Conservation (phyloP, 371 early-diverging fungal species). For the Mucor indicus region DNA sequence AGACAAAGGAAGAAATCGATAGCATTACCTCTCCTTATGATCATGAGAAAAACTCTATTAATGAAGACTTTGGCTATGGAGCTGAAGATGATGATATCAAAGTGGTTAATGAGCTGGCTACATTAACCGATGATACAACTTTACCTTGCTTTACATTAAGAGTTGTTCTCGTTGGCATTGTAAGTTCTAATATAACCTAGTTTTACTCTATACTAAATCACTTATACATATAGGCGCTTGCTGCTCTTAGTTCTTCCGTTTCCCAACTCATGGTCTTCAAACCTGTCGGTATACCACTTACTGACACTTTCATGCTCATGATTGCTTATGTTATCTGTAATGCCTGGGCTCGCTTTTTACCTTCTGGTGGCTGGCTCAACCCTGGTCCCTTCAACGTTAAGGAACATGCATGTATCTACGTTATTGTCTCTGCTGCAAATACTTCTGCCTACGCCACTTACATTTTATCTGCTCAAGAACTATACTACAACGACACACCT, state of each 20-base stretch:
- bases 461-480: conserved; percentile 54
- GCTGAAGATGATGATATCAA: conserved; percentile 27
- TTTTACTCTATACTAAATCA: not conserved
- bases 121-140: conserved; percentile 32
- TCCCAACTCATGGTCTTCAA: conserved; percentile 43
- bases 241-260: conserved; percentile 37
- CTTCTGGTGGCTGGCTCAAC: conserved; percentile 33
- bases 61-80: too few species aligned
- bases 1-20: too few species aligned
- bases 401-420: conserved; percentile 40
- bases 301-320: conserved; percentile 43
- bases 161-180: conserved; percentile 24
- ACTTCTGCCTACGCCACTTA: conserved; percentile 46
- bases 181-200: too few species aligned
- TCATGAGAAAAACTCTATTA: too few species aligned
- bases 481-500: conserved; percentile 48
- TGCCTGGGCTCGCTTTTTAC: conserved; percentile 28
- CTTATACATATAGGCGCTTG: conserved; percentile 22
- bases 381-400: conserved; percentile 47
- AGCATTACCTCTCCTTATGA: too few species aligned
- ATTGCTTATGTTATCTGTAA: conserved; percentile 37
- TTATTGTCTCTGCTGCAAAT: conserved; percentile 37
- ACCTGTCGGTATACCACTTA: conserved; percentile 35
- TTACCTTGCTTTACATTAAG: conserved; percentile 30
- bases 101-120: conserved; percentile 37